Evolutionary conservation across 257 asterid species (phyloP).

Genomic region (Echium plantagineum): DNA sequence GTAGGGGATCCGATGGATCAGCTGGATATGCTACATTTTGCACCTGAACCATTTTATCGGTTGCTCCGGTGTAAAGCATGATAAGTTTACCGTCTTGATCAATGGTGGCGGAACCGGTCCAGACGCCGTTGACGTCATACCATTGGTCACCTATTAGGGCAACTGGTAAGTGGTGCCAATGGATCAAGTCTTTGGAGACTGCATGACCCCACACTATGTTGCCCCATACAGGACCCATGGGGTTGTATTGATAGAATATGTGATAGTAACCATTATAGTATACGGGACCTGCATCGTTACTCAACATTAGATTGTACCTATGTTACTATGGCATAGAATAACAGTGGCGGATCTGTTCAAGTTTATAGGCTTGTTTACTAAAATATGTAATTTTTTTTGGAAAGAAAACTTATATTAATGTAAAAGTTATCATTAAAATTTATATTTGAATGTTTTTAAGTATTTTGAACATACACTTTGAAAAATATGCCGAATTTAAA

Average conservation of each 20-base stretch:
- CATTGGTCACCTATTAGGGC: conserved; percentile 69
- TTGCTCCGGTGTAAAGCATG: conserved; percentile 77
- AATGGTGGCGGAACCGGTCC: conserved; percentile 90
- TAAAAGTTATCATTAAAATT: too few species aligned
- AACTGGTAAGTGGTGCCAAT: conserved; percentile 71
- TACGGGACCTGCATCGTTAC: conserved; percentile 43
- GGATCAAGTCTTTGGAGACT: conserved; percentile 55
- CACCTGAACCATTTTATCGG: conserved; percentile 62
- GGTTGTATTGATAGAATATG: conserved; percentile 80
- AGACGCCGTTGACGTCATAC: conserved; percentile 70
- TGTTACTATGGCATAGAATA: background rate
- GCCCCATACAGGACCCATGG: conserved; percentile 73
- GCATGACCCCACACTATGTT: conserved; percentile 91
- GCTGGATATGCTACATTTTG: conserved; percentile 70
- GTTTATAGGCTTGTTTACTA: too few species aligned
- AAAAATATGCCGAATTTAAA: too few species aligned
- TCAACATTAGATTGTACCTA: too few species aligned
- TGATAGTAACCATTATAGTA: conserved; percentile 83
- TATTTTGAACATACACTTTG: too few species aligned
- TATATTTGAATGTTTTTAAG: too few species aligned
- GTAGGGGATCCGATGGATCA: conserved; percentile 52
- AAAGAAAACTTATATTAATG: too few species aligned
- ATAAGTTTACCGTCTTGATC: conserved; percentile 37
- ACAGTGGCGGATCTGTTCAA: too few species aligned
- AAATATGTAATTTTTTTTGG: too few species aligned